Evolutionary conservation across 805 yeast species (phyloP).

Genomic region (Kuraishia molischiana): DNA sequence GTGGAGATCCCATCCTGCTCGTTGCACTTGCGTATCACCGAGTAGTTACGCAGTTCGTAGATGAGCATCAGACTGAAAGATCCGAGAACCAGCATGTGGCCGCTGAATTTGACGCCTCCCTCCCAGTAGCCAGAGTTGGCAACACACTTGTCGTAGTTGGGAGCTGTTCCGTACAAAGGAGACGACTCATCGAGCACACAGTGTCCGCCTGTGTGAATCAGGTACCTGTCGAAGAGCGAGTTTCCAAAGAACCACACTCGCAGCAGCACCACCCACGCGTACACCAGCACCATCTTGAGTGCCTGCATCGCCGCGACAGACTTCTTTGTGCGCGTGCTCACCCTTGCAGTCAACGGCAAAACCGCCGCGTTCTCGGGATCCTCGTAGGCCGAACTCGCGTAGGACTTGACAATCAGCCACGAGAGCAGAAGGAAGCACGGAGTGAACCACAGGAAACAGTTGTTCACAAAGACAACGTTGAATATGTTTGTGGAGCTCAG

Average conservation of each 20-base stretch:
- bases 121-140: conserved; percentile 19
- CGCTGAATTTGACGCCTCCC: conserved; percentile 31
- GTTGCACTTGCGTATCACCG: background rate
- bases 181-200: conserved; percentile 11
- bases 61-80: conserved; percentile 20
- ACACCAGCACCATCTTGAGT: conserved; percentile 11
- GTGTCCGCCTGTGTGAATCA: conserved; percentile 27
- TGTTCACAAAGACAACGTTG: conserved; percentile 18
- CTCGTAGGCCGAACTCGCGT: background rate
- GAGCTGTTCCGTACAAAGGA: background rate
- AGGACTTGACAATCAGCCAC: conserved; percentile 1
- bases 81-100: conserved; percentile 28
- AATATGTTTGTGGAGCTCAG: conserved; percentile 14
- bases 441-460: conserved; percentile 17
- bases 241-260: conserved; percentile 24
- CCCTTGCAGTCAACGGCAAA: conserved; percentile 8
- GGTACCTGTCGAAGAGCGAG: conserved; percentile 20
- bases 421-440: conserved; percentile 6
- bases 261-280: conserved; percentile 11
- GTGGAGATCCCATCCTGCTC: background rate
- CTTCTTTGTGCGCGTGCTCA: conserved; percentile 11
- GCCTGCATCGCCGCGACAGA: conserved; percentile 5
- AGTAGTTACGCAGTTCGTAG: conserved; percentile 10
- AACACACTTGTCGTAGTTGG: conserved; percentile 3
- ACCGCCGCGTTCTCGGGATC: background rate